Conservation (phyloP, 176 grass and related monocot genomes). For the Triticum dicoccoides region DNA sequence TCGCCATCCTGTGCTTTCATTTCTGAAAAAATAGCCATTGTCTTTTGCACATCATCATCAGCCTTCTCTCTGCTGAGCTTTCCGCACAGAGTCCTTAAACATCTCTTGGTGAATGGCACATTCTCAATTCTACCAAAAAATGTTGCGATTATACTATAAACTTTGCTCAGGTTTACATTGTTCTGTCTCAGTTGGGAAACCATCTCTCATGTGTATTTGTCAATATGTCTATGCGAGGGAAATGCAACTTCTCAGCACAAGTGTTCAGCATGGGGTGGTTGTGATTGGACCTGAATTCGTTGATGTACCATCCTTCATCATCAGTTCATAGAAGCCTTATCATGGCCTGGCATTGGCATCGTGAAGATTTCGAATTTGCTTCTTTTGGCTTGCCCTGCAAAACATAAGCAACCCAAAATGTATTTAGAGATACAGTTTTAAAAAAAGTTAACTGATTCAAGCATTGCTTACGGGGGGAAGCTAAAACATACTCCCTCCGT, state of each 20-base stretch:
- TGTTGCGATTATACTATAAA: background rate
- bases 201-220: background rate
- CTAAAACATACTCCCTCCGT: no score
- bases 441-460: no score
- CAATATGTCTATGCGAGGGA: background rate
- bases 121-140: background rate
- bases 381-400: background rate
- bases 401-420: no score
- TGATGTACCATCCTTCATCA: background rate
- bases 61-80: background rate
- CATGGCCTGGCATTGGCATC: background rate
- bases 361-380: background rate
- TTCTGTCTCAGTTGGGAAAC: background rate
- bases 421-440: no score
- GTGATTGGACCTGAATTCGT: background rate
- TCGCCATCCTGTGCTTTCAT: background rate
- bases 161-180: background rate
- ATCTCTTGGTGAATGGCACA: background rate
- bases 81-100: background rate
- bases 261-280: background rate
- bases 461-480: no score
- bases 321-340: background rate
- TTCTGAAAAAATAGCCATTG: background rate
- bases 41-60: background rate
- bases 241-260: background rate